These are phyloP conservation scores for Canariomyces notabilis DNA, from an alignment of 2,329 filamentous ascomycete genomes.

Conservation along the genomic window DNA sequence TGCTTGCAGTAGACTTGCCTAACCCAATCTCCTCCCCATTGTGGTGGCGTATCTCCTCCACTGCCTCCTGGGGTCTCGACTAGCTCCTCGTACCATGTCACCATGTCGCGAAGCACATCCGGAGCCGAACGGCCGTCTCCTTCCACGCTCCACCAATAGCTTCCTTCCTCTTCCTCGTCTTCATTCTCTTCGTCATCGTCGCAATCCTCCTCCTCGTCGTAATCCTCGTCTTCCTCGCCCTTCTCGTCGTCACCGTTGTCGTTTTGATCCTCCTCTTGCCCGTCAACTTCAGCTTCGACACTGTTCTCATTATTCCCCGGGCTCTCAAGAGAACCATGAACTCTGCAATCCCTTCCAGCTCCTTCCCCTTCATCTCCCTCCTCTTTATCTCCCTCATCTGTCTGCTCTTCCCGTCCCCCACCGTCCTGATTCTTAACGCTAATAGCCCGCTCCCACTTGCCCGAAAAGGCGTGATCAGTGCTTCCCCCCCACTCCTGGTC, in stretches of 20 bases:
- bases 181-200: constrained; percentile 2
- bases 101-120: constrained; percentile 21
- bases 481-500: background rate
- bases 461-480: too few species aligned
- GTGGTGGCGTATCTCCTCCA: too few species aligned
- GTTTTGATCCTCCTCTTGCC: too few species aligned
- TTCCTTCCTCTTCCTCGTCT: constrained; percentile 5
- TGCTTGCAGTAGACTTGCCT: constrained; percentile 20
- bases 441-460: too few species aligned
- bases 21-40: constrained; percentile 9
- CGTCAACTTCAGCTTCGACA: too few species aligned
- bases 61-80: constrained; percentile 15
- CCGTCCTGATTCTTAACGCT: background rate
- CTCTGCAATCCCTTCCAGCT: too few species aligned
- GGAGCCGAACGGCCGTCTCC: constrained; percentile 10
- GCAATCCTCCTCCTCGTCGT: too few species aligned
- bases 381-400: background rate
- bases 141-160: constrained; percentile 8
- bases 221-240: too few species aligned
- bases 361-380: background rate
- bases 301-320: too few species aligned
- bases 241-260: too few species aligned
- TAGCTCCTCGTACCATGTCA: constrained; percentile 19
- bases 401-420: background rate
- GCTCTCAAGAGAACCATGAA: too few species aligned